These are phyloP conservation scores for Adansonia madagascariensis DNA, from an alignment of 441 rosid species.

Conservation along the genomic window DNA sequence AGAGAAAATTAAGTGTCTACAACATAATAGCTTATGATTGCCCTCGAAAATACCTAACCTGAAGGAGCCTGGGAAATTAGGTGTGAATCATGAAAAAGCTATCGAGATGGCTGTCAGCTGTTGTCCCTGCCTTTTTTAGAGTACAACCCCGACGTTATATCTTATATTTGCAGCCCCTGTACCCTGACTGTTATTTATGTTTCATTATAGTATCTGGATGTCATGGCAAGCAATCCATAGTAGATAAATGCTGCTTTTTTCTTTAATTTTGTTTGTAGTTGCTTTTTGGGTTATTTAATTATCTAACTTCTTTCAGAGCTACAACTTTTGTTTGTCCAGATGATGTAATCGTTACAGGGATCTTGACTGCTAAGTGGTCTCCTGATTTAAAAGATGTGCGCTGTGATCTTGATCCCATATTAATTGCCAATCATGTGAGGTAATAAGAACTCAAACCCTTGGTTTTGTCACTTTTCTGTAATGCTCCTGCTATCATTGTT, in stretches of 20 bases:
- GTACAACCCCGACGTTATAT: background rate
- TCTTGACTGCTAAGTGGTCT: slow-evolving; percentile 95
- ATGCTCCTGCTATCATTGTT: background rate
- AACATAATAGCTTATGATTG: background rate
- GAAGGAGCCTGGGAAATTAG: background rate
- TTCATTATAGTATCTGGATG: background rate
- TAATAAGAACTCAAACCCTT: slow-evolving; percentile 32
- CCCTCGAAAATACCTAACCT: background rate
- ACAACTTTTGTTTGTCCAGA: slow-evolving; percentile 54
- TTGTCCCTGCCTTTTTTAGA: background rate
- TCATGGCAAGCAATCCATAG: background rate
- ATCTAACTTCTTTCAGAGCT: slow-evolving; percentile 16
- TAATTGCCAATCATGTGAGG: slow-evolving; percentile 91
- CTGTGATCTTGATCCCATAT: slow-evolving; percentile 87
- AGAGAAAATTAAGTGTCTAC: too few species aligned
- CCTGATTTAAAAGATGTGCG: slow-evolving; percentile 93
- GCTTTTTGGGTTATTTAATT: slow-evolving; percentile 17
- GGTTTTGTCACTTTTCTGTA: slow-evolving; percentile 8
- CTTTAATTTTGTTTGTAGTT: slow-evolving; percentile 3
- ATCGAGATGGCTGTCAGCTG: background rate
- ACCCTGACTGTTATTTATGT: background rate
- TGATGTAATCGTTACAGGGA: slow-evolving; percentile 85
- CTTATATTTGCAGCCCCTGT: slow-evolving; percentile 15
- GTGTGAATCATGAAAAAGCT: background rate
- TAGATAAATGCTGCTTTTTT: background rate